These are phyloP conservation scores for Plantago rigida DNA, from an alignment of 305 asterid species.

Conservation along the genomic window DNA sequence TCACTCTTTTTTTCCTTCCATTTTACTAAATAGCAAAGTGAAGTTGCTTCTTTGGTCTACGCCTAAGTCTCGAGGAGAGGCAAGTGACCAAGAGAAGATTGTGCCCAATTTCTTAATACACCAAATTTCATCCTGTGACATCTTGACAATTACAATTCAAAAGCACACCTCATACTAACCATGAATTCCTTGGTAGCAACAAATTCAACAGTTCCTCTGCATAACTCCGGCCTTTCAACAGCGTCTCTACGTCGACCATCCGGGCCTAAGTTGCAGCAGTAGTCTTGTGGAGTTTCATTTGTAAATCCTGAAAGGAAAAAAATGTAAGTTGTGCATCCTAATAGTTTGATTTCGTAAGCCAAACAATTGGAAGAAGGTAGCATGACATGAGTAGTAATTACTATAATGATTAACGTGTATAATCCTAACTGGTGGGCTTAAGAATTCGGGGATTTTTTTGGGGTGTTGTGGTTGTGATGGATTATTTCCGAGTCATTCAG, in stretches of 20 bases:
- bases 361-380: too few species aligned
- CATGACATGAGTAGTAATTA: background rate
- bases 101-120: slow-evolving; percentile 7
- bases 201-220: slow-evolving; percentile 98
- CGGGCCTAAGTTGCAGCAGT: slow-evolving; percentile 97
- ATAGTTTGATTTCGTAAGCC: background rate
- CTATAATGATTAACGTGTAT: background rate
- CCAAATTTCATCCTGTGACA: slow-evolving; percentile 15
- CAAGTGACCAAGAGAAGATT: too few species aligned
- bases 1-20: too few species aligned
- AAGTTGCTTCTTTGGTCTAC: too few species aligned
- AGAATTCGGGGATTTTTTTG: background rate
- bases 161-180: slow-evolving; percentile 43
- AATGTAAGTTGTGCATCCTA: slow-evolving; percentile 8
- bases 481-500: background rate
- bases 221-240: slow-evolving; percentile 92
- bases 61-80: too few species aligned
- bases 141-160: slow-evolving; percentile 6
- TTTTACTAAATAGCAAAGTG: too few species aligned
- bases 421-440: background rate
- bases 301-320: slow-evolving; percentile 57
- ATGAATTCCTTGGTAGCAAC: slow-evolving; percentile 82
- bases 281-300: slow-evolving; percentile 92
- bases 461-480: background rate
- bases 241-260: slow-evolving; percentile 99